phyloP scores from a whole-genome alignment of 1,284 basidiomycete species.

The Vanrija sp. region DNA sequence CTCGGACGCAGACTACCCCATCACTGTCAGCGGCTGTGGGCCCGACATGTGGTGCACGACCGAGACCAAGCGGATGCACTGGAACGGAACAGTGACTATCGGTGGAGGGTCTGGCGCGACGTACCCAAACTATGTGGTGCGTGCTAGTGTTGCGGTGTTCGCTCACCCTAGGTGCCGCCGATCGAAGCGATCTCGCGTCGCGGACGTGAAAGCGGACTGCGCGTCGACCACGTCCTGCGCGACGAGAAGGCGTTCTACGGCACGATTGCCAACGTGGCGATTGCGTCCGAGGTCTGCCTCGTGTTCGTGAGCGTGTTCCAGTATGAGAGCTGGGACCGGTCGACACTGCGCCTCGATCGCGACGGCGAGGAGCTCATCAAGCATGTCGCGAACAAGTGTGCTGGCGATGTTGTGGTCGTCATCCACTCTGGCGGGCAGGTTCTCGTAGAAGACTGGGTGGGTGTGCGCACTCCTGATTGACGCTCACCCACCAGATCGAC shows the following conservation, averaged over 20 bases:
- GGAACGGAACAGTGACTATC: slow-evolving; percentile 46
- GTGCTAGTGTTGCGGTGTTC: background rate
- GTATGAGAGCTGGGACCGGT: slow-evolving; percentile 48
- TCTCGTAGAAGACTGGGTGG: slow-evolving; percentile 41
- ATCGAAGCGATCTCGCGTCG: slow-evolving; percentile 43
- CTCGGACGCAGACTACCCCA: slow-evolving; percentile 40
- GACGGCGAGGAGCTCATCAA: slow-evolving; percentile 62
- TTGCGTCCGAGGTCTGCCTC: slow-evolving; percentile 47
- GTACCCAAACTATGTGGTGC: slow-evolving; percentile 43
- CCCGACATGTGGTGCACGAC: slow-evolving; percentile 41
- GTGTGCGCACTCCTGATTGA: slow-evolving; percentile 16
- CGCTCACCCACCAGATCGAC: slow-evolving; percentile 48
- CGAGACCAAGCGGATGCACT: slow-evolving; percentile 31
- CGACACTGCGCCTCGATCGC: slow-evolving; percentile 42
- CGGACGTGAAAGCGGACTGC: slow-evolving; percentile 27
- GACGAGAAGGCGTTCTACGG: slow-evolving; percentile 33
- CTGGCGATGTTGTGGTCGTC: slow-evolving; percentile 69
- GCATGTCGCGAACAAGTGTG: slow-evolving; percentile 62
- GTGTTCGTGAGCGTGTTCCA: slow-evolving; percentile 50
- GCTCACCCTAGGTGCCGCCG: slow-evolving; percentile 28
- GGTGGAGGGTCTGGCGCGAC: slow-evolving; percentile 44
- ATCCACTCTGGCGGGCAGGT: slow-evolving; percentile 59
- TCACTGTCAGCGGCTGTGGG: slow-evolving; percentile 38
- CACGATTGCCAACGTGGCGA: slow-evolving; percentile 31
- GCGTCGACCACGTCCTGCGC: slow-evolving; percentile 41